Conservation (phyloP, 495 filamentous ascomycete genomes). For the Bacidia gigantensis region DNA sequence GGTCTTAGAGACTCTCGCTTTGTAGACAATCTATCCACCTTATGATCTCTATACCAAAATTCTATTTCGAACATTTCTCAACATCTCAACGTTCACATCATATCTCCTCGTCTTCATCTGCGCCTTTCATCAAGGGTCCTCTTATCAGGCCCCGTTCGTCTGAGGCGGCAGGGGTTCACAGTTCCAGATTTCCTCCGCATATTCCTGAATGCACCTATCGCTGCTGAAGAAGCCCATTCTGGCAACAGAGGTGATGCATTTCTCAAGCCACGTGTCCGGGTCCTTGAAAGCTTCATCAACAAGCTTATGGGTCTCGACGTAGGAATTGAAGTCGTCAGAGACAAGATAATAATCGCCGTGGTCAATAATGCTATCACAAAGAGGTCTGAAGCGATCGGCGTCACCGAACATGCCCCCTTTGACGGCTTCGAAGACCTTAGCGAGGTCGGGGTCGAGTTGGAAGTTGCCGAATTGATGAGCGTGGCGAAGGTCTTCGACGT, state of each 20-base stretch:
- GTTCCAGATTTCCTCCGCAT: constrained; percentile 95
- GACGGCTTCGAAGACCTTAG: constrained; percentile 72
- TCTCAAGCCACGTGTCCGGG: constrained; percentile 80
- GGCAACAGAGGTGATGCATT: constrained; percentile 74
- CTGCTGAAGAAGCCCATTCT: constrained; percentile 96
- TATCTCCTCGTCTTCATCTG: too few species aligned
- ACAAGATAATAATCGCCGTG: constrained; percentile 97
- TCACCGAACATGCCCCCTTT: constrained; percentile 65
- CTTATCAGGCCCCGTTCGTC: not conserved
- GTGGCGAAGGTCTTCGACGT: constrained; percentile 93
- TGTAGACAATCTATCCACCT: too few species aligned
- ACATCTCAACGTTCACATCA: too few species aligned
- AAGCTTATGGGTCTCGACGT: constrained; percentile 74
- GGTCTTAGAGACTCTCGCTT: too few species aligned
- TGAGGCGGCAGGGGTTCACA: constrained; percentile 52
- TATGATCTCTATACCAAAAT: too few species aligned
- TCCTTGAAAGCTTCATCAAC: constrained; percentile 85
- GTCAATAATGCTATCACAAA: constrained; percentile 70
- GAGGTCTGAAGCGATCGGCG: constrained; percentile 55
- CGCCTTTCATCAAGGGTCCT: too few species aligned
- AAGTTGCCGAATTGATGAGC: constrained; percentile 71
- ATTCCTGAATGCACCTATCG: constrained; percentile 95
- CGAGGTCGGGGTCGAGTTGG: constrained; percentile 59
- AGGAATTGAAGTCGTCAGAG: constrained; percentile 89
- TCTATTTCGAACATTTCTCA: too few species aligned